A percentile compares a stretch with the other conserved stretches of the same genome.
Evolutionary conservation across 2,329 filamentous ascomycete species (phyloP).

Genomic region (Pseudogymnoascus sp.): DNA sequence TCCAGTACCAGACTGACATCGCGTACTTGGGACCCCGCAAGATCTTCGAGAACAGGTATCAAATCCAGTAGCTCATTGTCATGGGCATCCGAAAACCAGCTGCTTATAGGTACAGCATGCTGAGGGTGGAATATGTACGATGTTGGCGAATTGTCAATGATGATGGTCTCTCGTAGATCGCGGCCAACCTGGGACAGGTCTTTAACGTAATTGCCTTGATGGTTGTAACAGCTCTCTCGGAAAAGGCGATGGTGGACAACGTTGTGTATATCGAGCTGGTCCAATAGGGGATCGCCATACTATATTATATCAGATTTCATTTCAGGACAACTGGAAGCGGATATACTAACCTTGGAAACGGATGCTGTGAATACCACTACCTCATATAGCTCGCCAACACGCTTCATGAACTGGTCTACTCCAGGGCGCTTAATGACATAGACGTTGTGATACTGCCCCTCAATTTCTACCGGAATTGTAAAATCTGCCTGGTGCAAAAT

Average conservation of each 20-base stretch:
- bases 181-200: conserved; percentile 95
- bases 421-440: conserved; percentile 99
- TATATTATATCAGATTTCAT: conserved; percentile 32
- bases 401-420: conserved; percentile 97
- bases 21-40: conserved; percentile 79
- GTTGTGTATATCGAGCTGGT: conserved; percentile 94
- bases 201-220: conserved; percentile 99
- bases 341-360: conserved; percentile 74
- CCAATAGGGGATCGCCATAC: conserved; percentile 93
- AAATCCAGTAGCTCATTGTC: conserved; percentile 97
- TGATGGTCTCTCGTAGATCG: conserved; percentile 94
- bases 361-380: conserved; percentile 98
- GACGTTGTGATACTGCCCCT: conserved; percentile 98
- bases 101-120: conserved; percentile 97
- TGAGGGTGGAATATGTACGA: conserved; percentile 99
- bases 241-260: conserved; percentile 95
- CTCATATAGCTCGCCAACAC: conserved; percentile 94
- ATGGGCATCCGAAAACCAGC: conserved; percentile 99
- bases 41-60: conserved; percentile 95
- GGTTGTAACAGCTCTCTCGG: conserved; percentile 98
- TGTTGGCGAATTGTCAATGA: conserved; percentile 98
- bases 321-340: background rate
- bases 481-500: conserved; percentile 97
- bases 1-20: conserved; percentile 98
- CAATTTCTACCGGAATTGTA: conserved; percentile 97